Conservation (phyloP, 192 early-diverging fungal genomes). For the Phycomyces nitens region DNA sequence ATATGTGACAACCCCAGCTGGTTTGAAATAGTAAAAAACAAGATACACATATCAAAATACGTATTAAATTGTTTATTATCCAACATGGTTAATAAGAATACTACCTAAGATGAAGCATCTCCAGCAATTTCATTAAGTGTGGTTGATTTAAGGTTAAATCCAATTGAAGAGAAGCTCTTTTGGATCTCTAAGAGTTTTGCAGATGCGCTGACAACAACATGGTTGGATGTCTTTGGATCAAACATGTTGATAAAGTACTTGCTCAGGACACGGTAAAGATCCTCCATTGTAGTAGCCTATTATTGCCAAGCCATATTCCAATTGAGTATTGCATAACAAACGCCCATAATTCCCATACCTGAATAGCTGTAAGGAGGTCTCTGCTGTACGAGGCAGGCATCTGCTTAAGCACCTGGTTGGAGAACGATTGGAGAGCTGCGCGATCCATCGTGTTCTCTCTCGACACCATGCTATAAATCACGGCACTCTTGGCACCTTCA, state of each 20-base stretch:
- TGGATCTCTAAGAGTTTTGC: conserved; percentile 51
- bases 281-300: conserved; percentile 41
- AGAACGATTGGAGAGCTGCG: conserved; percentile 47
- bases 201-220: conserved; percentile 47
- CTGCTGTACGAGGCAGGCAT: conserved; percentile 44
- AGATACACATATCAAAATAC: background rate
- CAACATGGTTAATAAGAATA: background rate
- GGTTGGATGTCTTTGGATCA: conserved; percentile 42
- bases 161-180: conserved; percentile 44
- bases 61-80: background rate
- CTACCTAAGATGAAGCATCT: background rate
- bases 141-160: conserved; percentile 44
- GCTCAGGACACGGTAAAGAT: conserved; percentile 43
- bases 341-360: too few species aligned
- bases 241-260: conserved; percentile 53
- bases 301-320: too few species aligned
- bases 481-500: conserved; percentile 57
- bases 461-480: conserved; percentile 49
- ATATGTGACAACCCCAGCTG: background rate
- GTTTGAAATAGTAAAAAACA: too few species aligned
- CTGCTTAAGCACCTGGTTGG: conserved; percentile 48
- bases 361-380: conserved; percentile 48
- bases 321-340: too few species aligned
- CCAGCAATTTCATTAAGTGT: conserved; percentile 46
- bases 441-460: conserved; percentile 39